These are phyloP conservation scores for Cucurbita ficifolia DNA, from an alignment of 306 rosid species.

Conservation along the genomic window DNA sequence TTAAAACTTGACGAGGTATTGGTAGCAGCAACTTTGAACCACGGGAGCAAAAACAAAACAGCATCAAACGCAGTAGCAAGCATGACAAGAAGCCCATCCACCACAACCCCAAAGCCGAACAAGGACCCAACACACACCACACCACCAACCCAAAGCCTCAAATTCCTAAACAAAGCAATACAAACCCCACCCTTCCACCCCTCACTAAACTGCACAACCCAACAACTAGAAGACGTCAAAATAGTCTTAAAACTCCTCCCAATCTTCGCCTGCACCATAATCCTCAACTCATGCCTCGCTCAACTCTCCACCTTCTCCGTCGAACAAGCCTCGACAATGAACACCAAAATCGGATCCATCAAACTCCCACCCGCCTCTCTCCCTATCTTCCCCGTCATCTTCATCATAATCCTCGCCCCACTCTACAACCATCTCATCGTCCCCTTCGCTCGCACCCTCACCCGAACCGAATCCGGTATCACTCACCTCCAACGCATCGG, in stretches of 20 bases:
- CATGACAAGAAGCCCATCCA: constrained; percentile 24
- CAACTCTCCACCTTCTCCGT: constrained; percentile 78
- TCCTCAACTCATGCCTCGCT: constrained; percentile 71
- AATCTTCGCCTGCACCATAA: constrained; percentile 53
- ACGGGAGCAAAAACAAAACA: constrained; percentile 16
- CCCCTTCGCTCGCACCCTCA: constrained; percentile 41
- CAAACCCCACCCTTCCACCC: constrained; percentile 25
- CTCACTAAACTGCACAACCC: constrained; percentile 28
- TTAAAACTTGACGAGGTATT: too few relatives aligned
- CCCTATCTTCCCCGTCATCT: constrained; percentile 55
- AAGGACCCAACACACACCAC: not conserved
- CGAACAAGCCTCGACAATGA: constrained; percentile 75
- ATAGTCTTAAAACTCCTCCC: constrained; percentile 43
- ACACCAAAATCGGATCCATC: constrained; percentile 45
- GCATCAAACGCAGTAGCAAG: constrained; percentile 26
- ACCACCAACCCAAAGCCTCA: constrained; percentile 18
- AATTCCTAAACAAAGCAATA: constrained; percentile 38
- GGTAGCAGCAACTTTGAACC: constrained; percentile 41
- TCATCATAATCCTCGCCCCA: constrained; percentile 61
- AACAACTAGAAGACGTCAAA: constrained; percentile 64
- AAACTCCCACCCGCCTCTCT: constrained; percentile 80
- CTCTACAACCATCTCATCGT: constrained; percentile 37
- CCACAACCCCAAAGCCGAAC: not conserved
- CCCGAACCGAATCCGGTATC: constrained; percentile 54
- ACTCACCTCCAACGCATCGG: constrained; percentile 56